Conservation (phyloP, 345 rosid genomes). For the Stellera chamaejasme region DNA sequence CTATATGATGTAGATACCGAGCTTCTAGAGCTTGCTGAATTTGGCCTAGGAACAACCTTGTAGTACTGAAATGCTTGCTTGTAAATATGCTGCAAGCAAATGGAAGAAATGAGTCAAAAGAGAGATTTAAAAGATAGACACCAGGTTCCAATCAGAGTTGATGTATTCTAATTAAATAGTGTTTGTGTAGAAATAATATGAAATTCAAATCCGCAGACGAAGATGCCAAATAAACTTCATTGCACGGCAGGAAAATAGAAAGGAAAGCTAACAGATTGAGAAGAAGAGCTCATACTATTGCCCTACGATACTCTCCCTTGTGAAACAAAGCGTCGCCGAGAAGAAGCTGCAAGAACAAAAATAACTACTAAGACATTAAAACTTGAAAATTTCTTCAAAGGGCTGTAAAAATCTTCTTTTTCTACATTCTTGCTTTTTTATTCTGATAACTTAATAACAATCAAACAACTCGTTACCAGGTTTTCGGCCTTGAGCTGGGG, state of each 20-base stretch:
- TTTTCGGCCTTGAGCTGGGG: constrained; percentile 89
- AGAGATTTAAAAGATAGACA: background rate
- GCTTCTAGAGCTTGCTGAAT: constrained; percentile 49
- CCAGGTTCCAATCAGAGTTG: background rate
- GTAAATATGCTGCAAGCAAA: constrained; percentile 48
- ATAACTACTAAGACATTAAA: background rate
- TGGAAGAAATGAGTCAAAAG: background rate
- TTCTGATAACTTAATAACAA: background rate
- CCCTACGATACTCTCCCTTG: constrained; percentile 74
- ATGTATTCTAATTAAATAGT: too few species aligned
- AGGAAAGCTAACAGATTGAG: background rate
- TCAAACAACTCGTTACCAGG: constrained; percentile 31
- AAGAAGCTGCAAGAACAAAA: constrained; percentile 50
- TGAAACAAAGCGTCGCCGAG: constrained; percentile 85
- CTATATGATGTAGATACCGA: constrained; percentile 59
- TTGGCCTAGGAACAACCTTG: constrained; percentile 74
- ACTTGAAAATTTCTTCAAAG: constrained; percentile 2
- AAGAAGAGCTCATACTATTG: constrained; percentile 53
- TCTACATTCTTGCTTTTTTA: too few species aligned
- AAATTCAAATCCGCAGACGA: too few species aligned
- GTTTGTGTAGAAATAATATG: too few species aligned
- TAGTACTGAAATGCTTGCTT: constrained; percentile 83
- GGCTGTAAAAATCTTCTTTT: background rate
- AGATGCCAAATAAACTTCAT: too few species aligned
- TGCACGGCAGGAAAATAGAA: too few species aligned